Conservation (phyloP, 805 yeast species). For the Myxozyma sirexii region DNA sequence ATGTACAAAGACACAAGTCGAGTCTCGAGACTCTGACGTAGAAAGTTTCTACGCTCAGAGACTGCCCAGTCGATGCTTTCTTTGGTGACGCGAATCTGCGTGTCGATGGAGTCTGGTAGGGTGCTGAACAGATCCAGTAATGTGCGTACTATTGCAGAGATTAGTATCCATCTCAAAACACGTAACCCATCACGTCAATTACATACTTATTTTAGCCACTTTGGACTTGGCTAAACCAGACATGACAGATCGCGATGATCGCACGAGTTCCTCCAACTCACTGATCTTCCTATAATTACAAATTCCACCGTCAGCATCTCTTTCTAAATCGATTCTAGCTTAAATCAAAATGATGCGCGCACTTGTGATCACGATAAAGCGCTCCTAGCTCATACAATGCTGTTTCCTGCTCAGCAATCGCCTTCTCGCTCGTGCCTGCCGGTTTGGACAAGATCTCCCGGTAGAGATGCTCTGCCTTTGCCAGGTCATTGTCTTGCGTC, state of each 20-base stretch:
- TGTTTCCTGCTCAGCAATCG: slow-evolving; percentile 60
- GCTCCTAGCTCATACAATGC: slow-evolving; percentile 77
- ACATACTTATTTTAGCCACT: slow-evolving; percentile 74
- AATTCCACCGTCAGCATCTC: neutral
- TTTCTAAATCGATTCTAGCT: neutral
- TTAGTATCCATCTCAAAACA: neutral
- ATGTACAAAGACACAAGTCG: slow-evolving; percentile 77
- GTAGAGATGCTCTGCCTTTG: slow-evolving; percentile 64
- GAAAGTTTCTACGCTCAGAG: slow-evolving; percentile 77
- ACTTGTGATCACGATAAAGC: slow-evolving; percentile 55
- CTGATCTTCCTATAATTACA: slow-evolving; percentile 44
- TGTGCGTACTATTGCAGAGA: slow-evolving; percentile 50
- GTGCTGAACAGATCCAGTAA: slow-evolving; percentile 76
- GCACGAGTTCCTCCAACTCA: slow-evolving; percentile 63
- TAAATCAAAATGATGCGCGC: too few species aligned
- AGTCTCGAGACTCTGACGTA: slow-evolving; percentile 85
- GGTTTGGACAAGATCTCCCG: slow-evolving; percentile 49
- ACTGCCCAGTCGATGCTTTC: slow-evolving; percentile 88
- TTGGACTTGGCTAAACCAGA: slow-evolving; percentile 87
- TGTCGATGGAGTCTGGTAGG: slow-evolving; percentile 62
- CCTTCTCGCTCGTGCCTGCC: slow-evolving; percentile 45
- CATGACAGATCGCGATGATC: slow-evolving; percentile 69
- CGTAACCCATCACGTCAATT: neutral
- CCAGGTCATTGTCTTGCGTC: slow-evolving; percentile 51
- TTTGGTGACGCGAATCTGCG: slow-evolving; percentile 71